A percentile compares a stretch with the other conserved stretches of the same genome.
phyloP scores from a whole-genome alignment of 1,139 yeast species.

The Scheffersomyces lignicola region DNA sequence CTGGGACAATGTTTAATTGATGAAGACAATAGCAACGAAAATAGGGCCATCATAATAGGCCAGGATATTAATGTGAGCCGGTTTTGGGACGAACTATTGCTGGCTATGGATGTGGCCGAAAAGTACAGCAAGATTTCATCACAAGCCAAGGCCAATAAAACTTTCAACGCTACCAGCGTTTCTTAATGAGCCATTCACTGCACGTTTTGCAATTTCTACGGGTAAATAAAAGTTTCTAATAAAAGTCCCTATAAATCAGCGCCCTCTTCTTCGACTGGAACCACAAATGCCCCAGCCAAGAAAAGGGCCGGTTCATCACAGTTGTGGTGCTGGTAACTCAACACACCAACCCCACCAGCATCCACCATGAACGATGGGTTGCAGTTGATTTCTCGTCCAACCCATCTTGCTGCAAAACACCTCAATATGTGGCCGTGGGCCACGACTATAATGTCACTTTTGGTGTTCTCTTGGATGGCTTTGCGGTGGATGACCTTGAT shows the following conservation, averaged over 20 bases:
- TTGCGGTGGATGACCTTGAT: conserved; percentile 62
- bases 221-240: neutral
- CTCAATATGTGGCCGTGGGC: conserved; percentile 95
- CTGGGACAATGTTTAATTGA: conserved; percentile 40
- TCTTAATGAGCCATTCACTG: conserved; percentile 2
- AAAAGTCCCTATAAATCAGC: conserved; percentile 18
- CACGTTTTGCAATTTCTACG: no score
- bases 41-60: conserved; percentile 49
- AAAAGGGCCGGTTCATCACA: conserved; percentile 83
- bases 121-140: conserved; percentile 2
- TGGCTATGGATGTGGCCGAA: conserved; percentile 36
- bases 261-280: conserved; percentile 57
- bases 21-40: conserved; percentile 24
- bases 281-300: conserved; percentile 76
- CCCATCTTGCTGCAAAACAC: conserved; percentile 89
- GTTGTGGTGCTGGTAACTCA: conserved; percentile 84
- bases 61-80: conserved; percentile 40
- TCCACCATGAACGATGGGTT: conserved; percentile 85
- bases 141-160: neutral
- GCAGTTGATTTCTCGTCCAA: conserved; percentile 50
- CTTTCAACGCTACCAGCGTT: conserved; percentile 1
- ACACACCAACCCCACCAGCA: conserved; percentile 94
- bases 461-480: conserved; percentile 52
- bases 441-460: conserved; percentile 76
- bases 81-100: conserved; percentile 55